Evolutionary conservation across 495 filamentous ascomycete genomes (phyloP).

Genomic region (Tricharina praecox): DNA sequence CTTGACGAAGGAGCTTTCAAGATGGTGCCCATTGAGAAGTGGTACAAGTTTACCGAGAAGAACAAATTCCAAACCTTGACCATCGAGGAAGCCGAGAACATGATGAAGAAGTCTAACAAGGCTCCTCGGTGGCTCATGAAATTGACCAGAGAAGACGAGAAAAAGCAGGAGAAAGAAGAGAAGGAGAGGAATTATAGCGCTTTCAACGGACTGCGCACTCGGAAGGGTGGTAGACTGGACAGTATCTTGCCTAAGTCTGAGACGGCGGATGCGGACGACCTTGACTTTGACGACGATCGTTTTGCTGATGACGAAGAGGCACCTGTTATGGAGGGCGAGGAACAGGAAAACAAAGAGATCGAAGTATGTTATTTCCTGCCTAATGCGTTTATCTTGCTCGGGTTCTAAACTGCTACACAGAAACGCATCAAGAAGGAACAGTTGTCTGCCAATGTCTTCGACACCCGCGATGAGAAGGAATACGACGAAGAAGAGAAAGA

Average conservation of each 20-base stretch:
- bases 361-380: conserved; percentile 32
- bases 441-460: conserved; percentile 70
- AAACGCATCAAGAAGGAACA: conserved; percentile 73
- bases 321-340: conserved; percentile 60
- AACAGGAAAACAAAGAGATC: conserved; percentile 76
- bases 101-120: conserved; percentile 55
- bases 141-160: conserved; percentile 35
- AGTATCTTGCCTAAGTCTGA: conserved; percentile 17
- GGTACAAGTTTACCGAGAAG: conserved; percentile 79
- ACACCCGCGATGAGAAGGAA: conserved; percentile 66
- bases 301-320: conserved; percentile 85
- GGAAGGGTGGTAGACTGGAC: conserved; percentile 25
- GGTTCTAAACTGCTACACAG: conserved; percentile 7
- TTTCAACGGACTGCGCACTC: conserved; percentile 12
- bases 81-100: conserved; percentile 69
- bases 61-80: conserved; percentile 64
- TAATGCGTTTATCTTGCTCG: background rate
- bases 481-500: conserved; percentile 63
- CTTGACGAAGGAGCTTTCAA: conserved; percentile 51
- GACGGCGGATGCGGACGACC: conserved; percentile 41
- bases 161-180: conserved; percentile 36
- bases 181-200: conserved; percentile 30
- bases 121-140: conserved; percentile 64
- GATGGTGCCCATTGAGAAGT: conserved; percentile 84
- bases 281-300: conserved; percentile 47